Conservation (phyloP, 2,329 filamentous ascomycete species). For the Madurella fahalii region DNA sequence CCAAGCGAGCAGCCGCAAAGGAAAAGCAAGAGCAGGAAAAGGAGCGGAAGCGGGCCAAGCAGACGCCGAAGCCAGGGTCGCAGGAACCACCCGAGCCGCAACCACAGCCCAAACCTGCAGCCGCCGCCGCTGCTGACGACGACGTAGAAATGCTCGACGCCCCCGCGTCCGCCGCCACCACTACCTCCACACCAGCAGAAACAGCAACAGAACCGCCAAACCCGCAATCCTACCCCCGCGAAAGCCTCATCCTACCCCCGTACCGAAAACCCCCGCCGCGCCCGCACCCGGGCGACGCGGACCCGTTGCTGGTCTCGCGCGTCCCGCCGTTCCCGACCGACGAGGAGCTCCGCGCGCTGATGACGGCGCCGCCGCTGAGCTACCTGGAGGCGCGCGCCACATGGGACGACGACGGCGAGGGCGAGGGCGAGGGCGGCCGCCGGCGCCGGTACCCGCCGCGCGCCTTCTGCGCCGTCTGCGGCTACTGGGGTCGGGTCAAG, state of each 20-base stretch:
- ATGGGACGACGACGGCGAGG: slow-evolving; percentile 35
- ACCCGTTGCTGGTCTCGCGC: slow-evolving; percentile 55
- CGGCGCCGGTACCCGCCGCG: slow-evolving; percentile 49
- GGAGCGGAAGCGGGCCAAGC: slow-evolving; percentile 16
- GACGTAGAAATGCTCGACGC: slow-evolving; percentile 41
- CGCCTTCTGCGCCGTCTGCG: slow-evolving; percentile 73
- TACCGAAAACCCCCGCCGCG: slow-evolving; percentile 32
- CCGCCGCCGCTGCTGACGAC: slow-evolving; percentile 5
- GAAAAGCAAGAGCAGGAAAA: slow-evolving; percentile 16
- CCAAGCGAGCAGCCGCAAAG: slow-evolving; percentile 19
- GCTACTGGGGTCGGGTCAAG: slow-evolving; percentile 73
- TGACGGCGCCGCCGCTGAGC: slow-evolving; percentile 60
- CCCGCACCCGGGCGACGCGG: slow-evolving; percentile 46
- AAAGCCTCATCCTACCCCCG: slow-evolving; percentile 34
- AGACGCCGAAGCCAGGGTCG: neutral
- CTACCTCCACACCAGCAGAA: slow-evolving; percentile 7
- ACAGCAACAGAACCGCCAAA: neutral
- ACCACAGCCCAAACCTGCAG: slow-evolving; percentile 1
- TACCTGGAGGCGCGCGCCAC: slow-evolving; percentile 60
- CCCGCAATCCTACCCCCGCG: slow-evolving; percentile 27
- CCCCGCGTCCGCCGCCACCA: slow-evolving; percentile 3
- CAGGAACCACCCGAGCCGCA: slow-evolving; percentile 1
- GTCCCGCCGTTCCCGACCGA: slow-evolving; percentile 56
- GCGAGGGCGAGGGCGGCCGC: slow-evolving; percentile 2
- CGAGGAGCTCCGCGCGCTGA: slow-evolving; percentile 59